These are phyloP conservation scores for Bruguiera gymnorhiza DNA, from an alignment of 345 rosid species.

Conservation along the genomic window DNA sequence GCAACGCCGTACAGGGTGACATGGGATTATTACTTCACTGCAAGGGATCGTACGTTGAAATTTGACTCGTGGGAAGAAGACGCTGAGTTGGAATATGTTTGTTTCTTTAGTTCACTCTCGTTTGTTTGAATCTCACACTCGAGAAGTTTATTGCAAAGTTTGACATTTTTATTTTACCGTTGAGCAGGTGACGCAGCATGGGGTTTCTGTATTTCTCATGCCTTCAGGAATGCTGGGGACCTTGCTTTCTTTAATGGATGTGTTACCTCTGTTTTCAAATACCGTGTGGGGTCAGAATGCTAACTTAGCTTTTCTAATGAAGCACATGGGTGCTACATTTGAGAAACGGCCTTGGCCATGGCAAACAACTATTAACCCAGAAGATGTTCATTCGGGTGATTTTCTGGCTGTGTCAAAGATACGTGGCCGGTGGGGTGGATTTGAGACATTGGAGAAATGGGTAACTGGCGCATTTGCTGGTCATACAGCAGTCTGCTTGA, in stretches of 20 bases:
- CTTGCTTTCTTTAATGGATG: constrained; percentile 72
- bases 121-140: constrained; percentile 8
- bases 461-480: constrained; percentile 99
- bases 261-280: constrained; percentile 89
- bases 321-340: constrained; percentile 93
- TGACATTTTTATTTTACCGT: constrained; percentile 12
- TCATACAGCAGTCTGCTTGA: constrained; percentile 96
- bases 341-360: constrained; percentile 83
- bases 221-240: constrained; percentile 98
- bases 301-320: constrained; percentile 72
- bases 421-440: constrained; percentile 98
- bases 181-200: constrained; percentile 86
- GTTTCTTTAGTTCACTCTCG: constrained; percentile 9
- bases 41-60: constrained; percentile 71
- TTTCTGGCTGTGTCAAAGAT: constrained; percentile 93
- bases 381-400: constrained; percentile 86
- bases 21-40: constrained; percentile 94
- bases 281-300: constrained; percentile 90
- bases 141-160: constrained; percentile 1
- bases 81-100: constrained; percentile 91
- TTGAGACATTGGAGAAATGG: constrained; percentile 98
- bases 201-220: constrained; percentile 94
- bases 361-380: constrained; percentile 55
- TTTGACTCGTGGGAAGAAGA: constrained; percentile 88
- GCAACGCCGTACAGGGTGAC: constrained; percentile 95